phyloP scores from a whole-genome alignment of 2,329 filamentous ascomycete genomes.

The Aquanectria penicillioides region DNA sequence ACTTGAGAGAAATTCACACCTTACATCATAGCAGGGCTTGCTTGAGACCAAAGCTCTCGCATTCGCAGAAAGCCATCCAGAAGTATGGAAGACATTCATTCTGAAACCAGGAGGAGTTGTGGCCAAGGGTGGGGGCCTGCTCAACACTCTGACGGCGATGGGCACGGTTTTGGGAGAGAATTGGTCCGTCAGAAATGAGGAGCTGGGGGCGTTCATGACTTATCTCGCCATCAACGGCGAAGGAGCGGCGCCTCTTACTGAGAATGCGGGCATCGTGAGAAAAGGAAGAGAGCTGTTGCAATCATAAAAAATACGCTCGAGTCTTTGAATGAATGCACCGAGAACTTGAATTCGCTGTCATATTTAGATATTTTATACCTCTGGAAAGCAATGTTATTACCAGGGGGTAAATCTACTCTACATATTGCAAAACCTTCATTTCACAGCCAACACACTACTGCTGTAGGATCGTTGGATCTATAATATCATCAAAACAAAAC shows the following conservation, averaged over 20 bases:
- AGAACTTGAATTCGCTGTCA: no score
- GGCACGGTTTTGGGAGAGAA: slow-evolving; percentile 29
- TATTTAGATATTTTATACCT: no score
- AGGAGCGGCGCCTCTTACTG: slow-evolving; percentile 13
- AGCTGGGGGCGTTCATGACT: slow-evolving; percentile 32
- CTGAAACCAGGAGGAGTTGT: slow-evolving; percentile 30
- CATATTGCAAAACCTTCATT: no score
- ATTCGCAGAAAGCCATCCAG: slow-evolving; percentile 15
- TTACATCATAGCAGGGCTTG: slow-evolving; percentile 21
- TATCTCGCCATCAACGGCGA: slow-evolving; percentile 28
- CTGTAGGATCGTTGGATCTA: slow-evolving; percentile 6
- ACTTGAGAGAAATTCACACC: no score
- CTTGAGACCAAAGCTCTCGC: slow-evolving; percentile 26
- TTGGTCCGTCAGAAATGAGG: slow-evolving; percentile 25
- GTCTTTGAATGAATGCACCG: neutral
- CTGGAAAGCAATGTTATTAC: no score
- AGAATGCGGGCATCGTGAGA: slow-evolving; percentile 25
- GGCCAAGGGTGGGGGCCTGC: neutral
- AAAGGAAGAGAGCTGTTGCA: slow-evolving; percentile 24
- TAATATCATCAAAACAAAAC: slow-evolving; percentile 5
- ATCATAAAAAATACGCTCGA: neutral
- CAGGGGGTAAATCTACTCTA: no score
- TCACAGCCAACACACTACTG: no score
- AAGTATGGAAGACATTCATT: slow-evolving; percentile 31
- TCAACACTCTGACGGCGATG: neutral